Percentiles rank a stretch among this genome's conserved stretches.
Conservation (phyloP, 2,329 filamentous ascomycete species). For the Drechslera avenae region DNA sequence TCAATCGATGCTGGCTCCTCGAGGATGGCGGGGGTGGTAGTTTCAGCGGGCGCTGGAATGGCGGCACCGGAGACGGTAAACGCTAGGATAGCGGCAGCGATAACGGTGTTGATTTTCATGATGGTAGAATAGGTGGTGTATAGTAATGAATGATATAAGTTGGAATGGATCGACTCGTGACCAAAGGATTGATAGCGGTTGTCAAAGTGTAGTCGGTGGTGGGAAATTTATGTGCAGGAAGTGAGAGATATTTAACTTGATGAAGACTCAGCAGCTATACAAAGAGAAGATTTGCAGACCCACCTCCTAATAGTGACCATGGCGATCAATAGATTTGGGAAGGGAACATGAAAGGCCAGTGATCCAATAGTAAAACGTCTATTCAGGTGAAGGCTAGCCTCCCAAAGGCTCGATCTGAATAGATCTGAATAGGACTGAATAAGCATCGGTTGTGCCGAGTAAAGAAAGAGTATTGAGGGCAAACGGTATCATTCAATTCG, state of each 20-base stretch:
- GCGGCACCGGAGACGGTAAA: slow-evolving; percentile 49
- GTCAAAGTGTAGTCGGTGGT: slow-evolving; percentile 18
- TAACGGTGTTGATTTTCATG: slow-evolving; percentile 57
- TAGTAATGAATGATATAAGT: slow-evolving; percentile 24
- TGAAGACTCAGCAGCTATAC: slow-evolving; percentile 4
- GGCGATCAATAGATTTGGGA: slow-evolving; percentile 18
- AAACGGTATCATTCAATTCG: slow-evolving; percentile 9
- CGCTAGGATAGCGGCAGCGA: slow-evolving; percentile 50
- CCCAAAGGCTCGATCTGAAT: slow-evolving; percentile 19
- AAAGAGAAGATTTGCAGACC: slow-evolving; percentile 1
- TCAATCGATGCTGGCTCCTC: slow-evolving; percentile 4
- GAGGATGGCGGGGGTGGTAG: slow-evolving; percentile 11
- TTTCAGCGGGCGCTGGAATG: slow-evolving; percentile 41
- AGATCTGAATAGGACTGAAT: slow-evolving; percentile 11
- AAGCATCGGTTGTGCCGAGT: slow-evolving; percentile 2
- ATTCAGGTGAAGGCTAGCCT: slow-evolving; percentile 17
- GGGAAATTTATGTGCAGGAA: slow-evolving; percentile 6
- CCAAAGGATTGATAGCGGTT: slow-evolving; percentile 10
- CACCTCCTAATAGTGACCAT: slow-evolving; percentile 21
- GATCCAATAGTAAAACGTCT: slow-evolving; percentile 15
- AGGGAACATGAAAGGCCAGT: slow-evolving; percentile 14
- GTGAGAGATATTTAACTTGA: slow-evolving; percentile 15
- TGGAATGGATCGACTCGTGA: slow-evolving; percentile 12
- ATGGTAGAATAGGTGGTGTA: slow-evolving; percentile 28
- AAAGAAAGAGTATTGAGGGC: background rate